phyloP scores from a whole-genome alignment of 352 stramenopile genomes.

The Phytophthora cryptogea region DNA sequence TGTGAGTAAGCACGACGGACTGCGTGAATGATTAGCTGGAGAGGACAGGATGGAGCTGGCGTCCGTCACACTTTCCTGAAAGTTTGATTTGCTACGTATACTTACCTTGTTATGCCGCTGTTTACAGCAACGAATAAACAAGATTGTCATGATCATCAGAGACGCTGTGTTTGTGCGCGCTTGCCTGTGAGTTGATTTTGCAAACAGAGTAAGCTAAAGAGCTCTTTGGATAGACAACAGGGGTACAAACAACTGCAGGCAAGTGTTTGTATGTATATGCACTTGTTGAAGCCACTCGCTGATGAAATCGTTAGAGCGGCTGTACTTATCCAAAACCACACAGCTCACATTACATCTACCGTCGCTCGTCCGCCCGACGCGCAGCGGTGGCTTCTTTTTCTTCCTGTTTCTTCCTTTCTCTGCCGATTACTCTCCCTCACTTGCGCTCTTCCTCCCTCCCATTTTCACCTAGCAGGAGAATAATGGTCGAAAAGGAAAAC shows the following conservation, averaged over 20 bases:
- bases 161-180: conserved; percentile 4
- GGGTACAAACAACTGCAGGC: not conserved
- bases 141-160: conserved; percentile 15
- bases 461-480: conserved; percentile 20
- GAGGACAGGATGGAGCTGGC: conserved; percentile 17
- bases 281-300: conserved; percentile 8
- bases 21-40: conserved; percentile 22
- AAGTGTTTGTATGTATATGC: conserved; percentile 4
- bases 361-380: conserved; percentile 18
- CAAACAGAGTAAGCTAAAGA: no score
- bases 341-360: conserved; percentile 44
- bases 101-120: conserved; percentile 13
- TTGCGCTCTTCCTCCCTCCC: conserved; percentile 8
- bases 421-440: conserved; percentile 15
- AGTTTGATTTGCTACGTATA: conserved; percentile 28
- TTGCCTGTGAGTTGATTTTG: no score
- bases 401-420: conserved; percentile 24
- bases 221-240: no score
- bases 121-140: conserved; percentile 22
- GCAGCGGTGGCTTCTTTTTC: conserved; percentile 24
- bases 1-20: conserved; percentile 23
- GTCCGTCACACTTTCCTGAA: conserved; percentile 21
- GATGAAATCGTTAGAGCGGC: conserved; percentile 30
- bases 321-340: conserved; percentile 39
- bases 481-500: conserved; percentile 14